phyloP scores from a whole-genome alignment of 805 yeast species.

The Ogataea glucozyma region DNA sequence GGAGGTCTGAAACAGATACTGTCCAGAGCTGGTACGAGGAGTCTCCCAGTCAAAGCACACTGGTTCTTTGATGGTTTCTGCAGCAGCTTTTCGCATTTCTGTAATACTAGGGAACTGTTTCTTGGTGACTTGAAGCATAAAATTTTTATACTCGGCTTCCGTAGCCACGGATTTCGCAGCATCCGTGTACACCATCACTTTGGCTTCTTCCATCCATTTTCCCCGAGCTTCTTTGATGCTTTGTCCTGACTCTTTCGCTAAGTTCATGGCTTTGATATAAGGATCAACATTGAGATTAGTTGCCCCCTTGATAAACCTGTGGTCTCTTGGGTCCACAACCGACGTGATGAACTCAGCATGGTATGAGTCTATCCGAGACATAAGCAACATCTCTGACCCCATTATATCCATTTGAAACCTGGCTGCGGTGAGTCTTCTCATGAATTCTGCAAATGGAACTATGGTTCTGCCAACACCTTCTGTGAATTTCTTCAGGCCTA shows the following conservation, averaged over 20 bases:
- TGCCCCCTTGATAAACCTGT: conserved; percentile 54
- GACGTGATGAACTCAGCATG: conserved; percentile 53
- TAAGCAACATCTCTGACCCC: conserved; percentile 57
- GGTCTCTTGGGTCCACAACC: conserved; percentile 57
- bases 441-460: conserved; percentile 59
- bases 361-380: conserved; percentile 64
- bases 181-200: conserved; percentile 50
- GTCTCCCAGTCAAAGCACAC: conserved; percentile 59
- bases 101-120: conserved; percentile 25
- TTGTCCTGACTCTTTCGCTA: conserved; percentile 44
- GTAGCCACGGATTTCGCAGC: conserved; percentile 42
- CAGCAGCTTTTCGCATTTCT: conserved; percentile 20
- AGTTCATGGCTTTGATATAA: conserved; percentile 44
- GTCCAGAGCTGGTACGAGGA: conserved; percentile 60
- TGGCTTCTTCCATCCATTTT: conserved; percentile 46
- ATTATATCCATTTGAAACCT: conserved; percentile 66
- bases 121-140: conserved; percentile 8
- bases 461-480: conserved; percentile 62
- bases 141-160: conserved; percentile 19
- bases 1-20: conserved; percentile 49
- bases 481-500: conserved; percentile 68
- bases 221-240: conserved; percentile 39
- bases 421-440: conserved; percentile 55
- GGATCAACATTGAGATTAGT: conserved; percentile 38
- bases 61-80: conserved; percentile 31